Conservation (phyloP, 352 stramenopile genomes). For the Phytophthora rubi region DNA sequence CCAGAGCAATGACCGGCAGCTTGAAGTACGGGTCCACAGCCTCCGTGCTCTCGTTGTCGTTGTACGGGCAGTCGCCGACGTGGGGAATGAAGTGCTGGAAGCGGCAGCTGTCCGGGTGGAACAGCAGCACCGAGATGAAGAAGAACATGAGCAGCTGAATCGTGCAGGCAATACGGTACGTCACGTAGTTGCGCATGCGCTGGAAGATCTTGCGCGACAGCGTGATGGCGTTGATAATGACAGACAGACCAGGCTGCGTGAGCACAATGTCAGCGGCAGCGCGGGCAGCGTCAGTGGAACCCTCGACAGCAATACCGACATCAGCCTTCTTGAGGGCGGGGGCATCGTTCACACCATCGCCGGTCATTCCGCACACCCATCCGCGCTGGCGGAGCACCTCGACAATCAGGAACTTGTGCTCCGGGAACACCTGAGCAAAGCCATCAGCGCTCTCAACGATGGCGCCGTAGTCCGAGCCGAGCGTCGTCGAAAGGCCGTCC, state of each 20-base stretch:
- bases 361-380: slow-evolving; percentile 80
- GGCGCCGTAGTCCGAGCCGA: slow-evolving; percentile 70
- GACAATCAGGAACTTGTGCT: slow-evolving; percentile 93
- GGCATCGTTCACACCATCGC: slow-evolving; percentile 76
- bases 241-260: slow-evolving; percentile 91
- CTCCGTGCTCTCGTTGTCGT: slow-evolving; percentile 52
- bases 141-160: slow-evolving; percentile 95
- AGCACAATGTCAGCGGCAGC: slow-evolving; percentile 95
- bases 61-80: slow-evolving; percentile 58
- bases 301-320: slow-evolving; percentile 82
- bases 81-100: slow-evolving; percentile 73
- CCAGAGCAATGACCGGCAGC: slow-evolving; percentile 93
- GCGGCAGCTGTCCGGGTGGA: slow-evolving; percentile 83
- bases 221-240: slow-evolving; percentile 92
- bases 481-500: slow-evolving; percentile 61
- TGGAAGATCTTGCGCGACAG: slow-evolving; percentile 94
- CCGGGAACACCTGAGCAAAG: slow-evolving; percentile 94
- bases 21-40: slow-evolving; percentile 86
- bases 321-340: slow-evolving; percentile 74
- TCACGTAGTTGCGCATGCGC: slow-evolving; percentile 95
- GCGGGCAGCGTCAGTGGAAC: slow-evolving; percentile 87
- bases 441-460: slow-evolving; percentile 94
- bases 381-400: slow-evolving; percentile 84
- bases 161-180: slow-evolving; percentile 93
- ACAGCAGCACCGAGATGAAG: slow-evolving; percentile 91